These are phyloP conservation scores for Agaricus sinodeliciosus DNA, from an alignment of 768 basidiomycete genomes.

Conservation along the genomic window DNA sequence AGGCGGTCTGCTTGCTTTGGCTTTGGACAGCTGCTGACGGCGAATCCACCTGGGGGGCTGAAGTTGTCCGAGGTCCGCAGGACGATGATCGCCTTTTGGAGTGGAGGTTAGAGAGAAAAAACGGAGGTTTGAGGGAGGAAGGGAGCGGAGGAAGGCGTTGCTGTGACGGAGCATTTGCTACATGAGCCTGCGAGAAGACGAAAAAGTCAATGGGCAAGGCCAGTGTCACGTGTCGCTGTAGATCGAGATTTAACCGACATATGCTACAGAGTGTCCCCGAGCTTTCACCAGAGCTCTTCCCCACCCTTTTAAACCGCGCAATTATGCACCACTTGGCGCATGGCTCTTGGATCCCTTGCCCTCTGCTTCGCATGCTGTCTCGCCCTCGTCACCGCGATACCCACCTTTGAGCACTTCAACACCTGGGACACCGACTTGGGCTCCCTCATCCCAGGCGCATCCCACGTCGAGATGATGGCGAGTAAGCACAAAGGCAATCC, in stretches of 20 bases:
- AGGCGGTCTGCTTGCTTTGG: constrained; percentile 3
- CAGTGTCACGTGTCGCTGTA: background rate
- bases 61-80: background rate
- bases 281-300: background rate
- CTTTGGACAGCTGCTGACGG: constrained; percentile 17
- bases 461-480: constrained; percentile 31
- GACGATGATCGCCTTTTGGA: background rate
- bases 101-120: background rate
- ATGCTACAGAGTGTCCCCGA: background rate
- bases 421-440: constrained; percentile 27
- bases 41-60: constrained; percentile 12
- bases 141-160: background rate
- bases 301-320: background rate
- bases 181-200: background rate
- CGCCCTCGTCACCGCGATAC: constrained; percentile 26
- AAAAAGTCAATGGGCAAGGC: background rate
- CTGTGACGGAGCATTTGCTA: constrained; percentile 4
- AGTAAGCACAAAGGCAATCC: background rate
- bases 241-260: background rate
- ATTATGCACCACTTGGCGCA: background rate
- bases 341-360: constrained; percentile 14
- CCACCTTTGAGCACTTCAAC: constrained; percentile 35
- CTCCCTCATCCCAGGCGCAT: constrained; percentile 35
- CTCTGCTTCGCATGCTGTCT: constrained; percentile 18
- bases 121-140: background rate